Base-by-base conservation (phyloP, 805 yeast genomes). In the Starmerella geochares region DNA sequence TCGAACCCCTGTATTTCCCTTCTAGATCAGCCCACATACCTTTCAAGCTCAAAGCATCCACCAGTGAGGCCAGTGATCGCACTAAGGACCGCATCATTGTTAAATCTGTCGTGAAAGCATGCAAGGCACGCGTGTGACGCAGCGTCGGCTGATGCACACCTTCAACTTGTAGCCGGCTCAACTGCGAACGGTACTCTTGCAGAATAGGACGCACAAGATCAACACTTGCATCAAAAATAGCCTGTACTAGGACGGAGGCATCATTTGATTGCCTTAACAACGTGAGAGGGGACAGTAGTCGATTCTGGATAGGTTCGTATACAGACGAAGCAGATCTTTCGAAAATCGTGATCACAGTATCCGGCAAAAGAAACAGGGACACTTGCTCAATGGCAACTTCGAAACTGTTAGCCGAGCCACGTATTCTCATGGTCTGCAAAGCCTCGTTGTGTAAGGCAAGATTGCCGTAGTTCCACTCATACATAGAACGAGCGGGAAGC, bases 301-400 rank as follows among this genome's bases (percentile, higher is more conserved):
- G 67, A 2, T 73, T 62, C 24, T 77, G 62, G 10, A 78, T 69
- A 1, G 82, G 80, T 31, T 65, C 65, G 48, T 74, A 78, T 21
- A 78, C 69, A 42, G 74, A 77, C 40, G 70, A 69, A 4, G 78
- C 79, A 4, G 77, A 70, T 52, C 75, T 72, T 58, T 78, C 83
- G 58, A 78, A 78, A 54, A 78, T 75, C 0, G 81, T 70, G 3
- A 78, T 68, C 11, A 78, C 73, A 0, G 78, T 71, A 39, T 71
- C 67, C 6, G 66, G 61, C 16, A 72, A 63, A 16, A 78, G 51
- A 52, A 73, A 78, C 42, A 77, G 60, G 0, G 80, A 74, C 2
- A 74, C 74, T 58, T 78, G 82, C 58, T 78, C 83, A 10, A 75
- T 65, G 0, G 77, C 79, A 6, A 78, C 78, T 20, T 61, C 63